Evolutionary conservation across 2,329 filamentous ascomycete species (phyloP).

Genomic region (Emericellopsis cladophorae): DNA sequence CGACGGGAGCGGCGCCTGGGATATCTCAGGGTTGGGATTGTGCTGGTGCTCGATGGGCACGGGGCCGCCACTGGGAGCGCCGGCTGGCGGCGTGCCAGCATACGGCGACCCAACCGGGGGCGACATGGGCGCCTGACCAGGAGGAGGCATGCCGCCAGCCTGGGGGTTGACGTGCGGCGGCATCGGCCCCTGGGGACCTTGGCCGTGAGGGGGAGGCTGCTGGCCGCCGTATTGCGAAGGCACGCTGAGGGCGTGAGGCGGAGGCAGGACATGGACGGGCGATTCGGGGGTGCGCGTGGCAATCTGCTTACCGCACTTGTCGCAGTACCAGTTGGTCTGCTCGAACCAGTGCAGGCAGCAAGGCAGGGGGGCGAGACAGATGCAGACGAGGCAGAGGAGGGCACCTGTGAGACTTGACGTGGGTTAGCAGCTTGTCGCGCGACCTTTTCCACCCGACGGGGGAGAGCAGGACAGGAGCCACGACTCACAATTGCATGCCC

Average conservation of each 20-base stretch:
- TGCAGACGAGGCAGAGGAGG: slow-evolving; percentile 16
- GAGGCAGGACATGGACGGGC: slow-evolving; percentile 9
- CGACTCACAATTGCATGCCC: slow-evolving; percentile 2
- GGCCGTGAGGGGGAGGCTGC: not conserved
- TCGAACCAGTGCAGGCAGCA: slow-evolving; percentile 19
- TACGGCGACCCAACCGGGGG: not conserved
- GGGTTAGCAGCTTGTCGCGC: slow-evolving; percentile 1
- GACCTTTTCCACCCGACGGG: not conserved
- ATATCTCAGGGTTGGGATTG: not conserved
- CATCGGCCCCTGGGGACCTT: slow-evolving; percentile 1
- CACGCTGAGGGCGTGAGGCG: slow-evolving; percentile 4
- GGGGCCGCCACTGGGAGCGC: not conserved
- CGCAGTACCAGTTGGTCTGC: slow-evolving; percentile 15
- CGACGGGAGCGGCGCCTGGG: not conserved
- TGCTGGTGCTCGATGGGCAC: not conserved
- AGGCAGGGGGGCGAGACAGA: slow-evolving; percentile 17
- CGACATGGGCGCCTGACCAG: not conserved
- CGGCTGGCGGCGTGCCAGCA: not conserved
- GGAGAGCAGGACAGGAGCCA: not conserved
- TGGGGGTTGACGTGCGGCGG: slow-evolving; percentile 1
- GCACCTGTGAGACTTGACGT: slow-evolving; percentile 11
- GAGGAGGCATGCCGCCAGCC: not conserved
- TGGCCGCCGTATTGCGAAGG: slow-evolving; percentile 7
- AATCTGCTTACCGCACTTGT: slow-evolving; percentile 14
- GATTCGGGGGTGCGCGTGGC: slow-evolving; percentile 10